Percentiles rank a stretch among this genome's conserved stretches.
Evolutionary conservation across 495 filamentous ascomycete species (phyloP).

Genomic region (Ascobolus immersus): DNA sequence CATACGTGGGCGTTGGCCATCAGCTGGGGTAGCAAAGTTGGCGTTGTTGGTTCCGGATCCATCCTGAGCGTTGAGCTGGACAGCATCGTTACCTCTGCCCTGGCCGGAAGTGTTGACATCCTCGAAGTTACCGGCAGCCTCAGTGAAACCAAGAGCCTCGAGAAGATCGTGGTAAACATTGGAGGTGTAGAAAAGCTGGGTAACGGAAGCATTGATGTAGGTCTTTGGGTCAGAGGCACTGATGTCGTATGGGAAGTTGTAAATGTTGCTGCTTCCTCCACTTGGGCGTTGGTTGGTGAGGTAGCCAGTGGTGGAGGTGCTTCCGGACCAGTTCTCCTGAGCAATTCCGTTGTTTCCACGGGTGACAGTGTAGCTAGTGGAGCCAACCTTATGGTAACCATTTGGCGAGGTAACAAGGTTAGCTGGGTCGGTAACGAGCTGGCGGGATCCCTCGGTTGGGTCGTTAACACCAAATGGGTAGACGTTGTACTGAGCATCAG

Average conservation of each 20-base stretch:
- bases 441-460: conserved; percentile 20
- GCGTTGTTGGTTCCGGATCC: conserved; percentile 27
- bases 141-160: conserved; percentile 28
- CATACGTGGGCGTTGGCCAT: conserved; percentile 25
- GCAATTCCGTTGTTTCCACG: conserved; percentile 23
- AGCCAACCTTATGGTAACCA: conserved; percentile 21
- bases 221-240: conserved; percentile 14
- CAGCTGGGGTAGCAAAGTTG: conserved; percentile 26
- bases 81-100: conserved; percentile 23
- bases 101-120: conserved; percentile 24
- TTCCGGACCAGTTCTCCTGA: conserved; percentile 21
- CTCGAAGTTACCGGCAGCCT: conserved; percentile 30
- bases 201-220: conserved; percentile 22
- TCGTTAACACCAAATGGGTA: conserved; percentile 24
- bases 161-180: conserved; percentile 30
- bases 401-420: conserved; percentile 18
- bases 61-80: conserved; percentile 30
- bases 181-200: conserved; percentile 30
- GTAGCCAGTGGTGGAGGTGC: conserved; percentile 16
- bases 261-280: conserved; percentile 14
- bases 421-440: conserved; percentile 19
- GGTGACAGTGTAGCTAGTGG: conserved; percentile 19
- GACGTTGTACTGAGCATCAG: conserved; percentile 24
- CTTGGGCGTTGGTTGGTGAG: conserved; percentile 20
- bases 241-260: conserved; percentile 20